These are phyloP conservation scores for Skeletonema potamos DNA, from an alignment of 108 stramenopile genomes.

Conservation along the genomic window DNA sequence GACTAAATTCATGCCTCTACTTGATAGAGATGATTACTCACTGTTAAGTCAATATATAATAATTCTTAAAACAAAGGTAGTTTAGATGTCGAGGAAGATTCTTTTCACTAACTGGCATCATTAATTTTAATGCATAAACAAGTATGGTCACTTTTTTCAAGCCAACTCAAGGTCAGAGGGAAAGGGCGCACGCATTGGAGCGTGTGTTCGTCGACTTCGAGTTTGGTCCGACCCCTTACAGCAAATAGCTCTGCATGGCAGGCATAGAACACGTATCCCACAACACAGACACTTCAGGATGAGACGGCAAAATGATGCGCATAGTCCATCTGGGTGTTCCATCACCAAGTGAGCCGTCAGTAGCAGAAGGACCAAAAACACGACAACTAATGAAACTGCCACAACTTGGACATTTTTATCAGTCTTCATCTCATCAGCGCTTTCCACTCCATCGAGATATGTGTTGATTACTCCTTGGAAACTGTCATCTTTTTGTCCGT, in stretches of 20 bases:
- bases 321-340: constrained; percentile 48
- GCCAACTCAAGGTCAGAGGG: constrained; percentile 41
- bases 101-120: not conserved
- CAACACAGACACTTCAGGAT: constrained; percentile 31
- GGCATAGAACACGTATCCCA: constrained; percentile 18
- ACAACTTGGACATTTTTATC: constrained; percentile 42
- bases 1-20: not conserved
- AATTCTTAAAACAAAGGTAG: not conserved
- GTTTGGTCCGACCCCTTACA: constrained; percentile 27
- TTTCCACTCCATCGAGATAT: constrained; percentile 36
- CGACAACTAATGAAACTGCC: constrained; percentile 18
- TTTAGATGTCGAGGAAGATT: not conserved
- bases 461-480: constrained; percentile 10
- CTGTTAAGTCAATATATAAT: constrained; percentile 1
- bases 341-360: constrained; percentile 31
- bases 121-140: not conserved
- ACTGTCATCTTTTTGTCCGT: not conserved
- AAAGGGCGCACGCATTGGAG: constrained; percentile 42
- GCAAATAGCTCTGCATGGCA: constrained; percentile 39
- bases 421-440: constrained; percentile 26
- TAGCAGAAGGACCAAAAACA: constrained; percentile 23
- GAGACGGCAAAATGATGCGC: constrained; percentile 40
- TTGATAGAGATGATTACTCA: not conserved
- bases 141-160: not conserved
- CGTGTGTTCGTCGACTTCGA: constrained; percentile 23